Conservation (phyloP, 2,329 filamentous ascomycete species). For the Aspergillus sp. region DNA sequence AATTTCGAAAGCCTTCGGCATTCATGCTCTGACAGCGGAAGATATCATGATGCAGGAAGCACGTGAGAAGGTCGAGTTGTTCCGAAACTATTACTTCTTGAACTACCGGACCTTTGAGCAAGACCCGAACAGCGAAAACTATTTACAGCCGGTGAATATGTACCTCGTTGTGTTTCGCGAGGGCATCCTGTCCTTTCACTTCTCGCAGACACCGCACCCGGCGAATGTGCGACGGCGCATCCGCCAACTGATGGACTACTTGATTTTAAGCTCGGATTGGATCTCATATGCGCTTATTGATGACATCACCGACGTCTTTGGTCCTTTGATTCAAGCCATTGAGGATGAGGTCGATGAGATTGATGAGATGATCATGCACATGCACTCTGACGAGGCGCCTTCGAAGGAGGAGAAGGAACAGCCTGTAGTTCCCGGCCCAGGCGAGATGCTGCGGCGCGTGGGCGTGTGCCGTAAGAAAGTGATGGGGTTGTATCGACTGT, state of each 20-base stretch:
- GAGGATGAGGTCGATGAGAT: conserved; percentile 98
- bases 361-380: conserved; percentile 83
- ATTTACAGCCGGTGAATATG: conserved; percentile 94
- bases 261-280: conserved; percentile 93
- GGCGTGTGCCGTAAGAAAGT: conserved; percentile 96
- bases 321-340: conserved; percentile 86
- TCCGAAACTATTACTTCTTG: conserved; percentile 97
- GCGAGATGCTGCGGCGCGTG: conserved; percentile 89
- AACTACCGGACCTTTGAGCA: conserved; percentile 98
- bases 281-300: conserved; percentile 98
- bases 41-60: conserved; percentile 98
- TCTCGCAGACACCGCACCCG: conserved; percentile 92
- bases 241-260: conserved; percentile 89
- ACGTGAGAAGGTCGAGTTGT: conserved; percentile 96
- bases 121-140: conserved; percentile 84
- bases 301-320: conserved; percentile 96
- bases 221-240: conserved; percentile 94
- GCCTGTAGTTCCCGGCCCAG: conserved; percentile 48
- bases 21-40: conserved; percentile 92
- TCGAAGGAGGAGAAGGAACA: conserved; percentile 43
- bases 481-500: conserved; percentile 88
- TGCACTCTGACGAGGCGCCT: conserved; percentile 65
- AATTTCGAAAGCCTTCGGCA: conserved; percentile 88
- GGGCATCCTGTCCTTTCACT: conserved; percentile 94
- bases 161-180: conserved; percentile 97